These are phyloP conservation scores for Rhodofomes roseus DNA, from an alignment of 1,284 basidiomycete species.

Conservation along the genomic window DNA sequence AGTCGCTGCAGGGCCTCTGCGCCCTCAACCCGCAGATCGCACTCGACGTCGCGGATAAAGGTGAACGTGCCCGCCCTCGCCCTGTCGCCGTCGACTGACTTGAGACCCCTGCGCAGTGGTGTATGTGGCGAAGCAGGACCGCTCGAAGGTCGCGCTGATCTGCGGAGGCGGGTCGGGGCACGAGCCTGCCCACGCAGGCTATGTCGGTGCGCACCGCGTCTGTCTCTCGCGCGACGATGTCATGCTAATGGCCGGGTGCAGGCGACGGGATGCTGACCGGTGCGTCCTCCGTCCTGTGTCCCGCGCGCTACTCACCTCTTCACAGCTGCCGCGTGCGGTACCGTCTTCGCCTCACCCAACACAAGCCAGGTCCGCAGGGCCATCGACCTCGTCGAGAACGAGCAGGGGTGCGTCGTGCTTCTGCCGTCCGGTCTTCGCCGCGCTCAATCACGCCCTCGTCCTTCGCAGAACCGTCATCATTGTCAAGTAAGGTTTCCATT, in stretches of 20 bases:
- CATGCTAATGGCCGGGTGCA: constrained; percentile 20
- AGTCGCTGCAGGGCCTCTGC: constrained; percentile 74
- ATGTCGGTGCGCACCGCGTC: constrained; percentile 53
- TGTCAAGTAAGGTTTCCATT: constrained; percentile 66
- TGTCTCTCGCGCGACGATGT: not conserved
- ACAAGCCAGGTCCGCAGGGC: constrained; percentile 77
- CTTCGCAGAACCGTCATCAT: constrained; percentile 68
- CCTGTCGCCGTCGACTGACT: not conserved
- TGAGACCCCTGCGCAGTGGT: constrained; percentile 44
- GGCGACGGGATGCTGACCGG: constrained; percentile 79
- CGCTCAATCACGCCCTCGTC: constrained; percentile 5
- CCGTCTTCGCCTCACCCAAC: constrained; percentile 86
- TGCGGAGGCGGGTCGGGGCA: constrained; percentile 92
- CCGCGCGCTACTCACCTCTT: constrained; percentile 1
- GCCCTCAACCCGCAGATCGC: constrained; percentile 67
- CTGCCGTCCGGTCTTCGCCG: not conserved
- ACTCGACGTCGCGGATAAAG: constrained; percentile 66
- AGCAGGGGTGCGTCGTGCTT: constrained; percentile 58
- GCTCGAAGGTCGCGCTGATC: constrained; percentile 74
- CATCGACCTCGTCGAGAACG: constrained; percentile 75
- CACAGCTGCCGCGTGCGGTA: constrained; percentile 80
- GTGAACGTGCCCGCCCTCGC: constrained; percentile 28
- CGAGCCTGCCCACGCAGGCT: constrained; percentile 84
- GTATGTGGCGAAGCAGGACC: constrained; percentile 52
- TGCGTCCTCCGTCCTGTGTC: constrained; percentile 24